Percentiles rank a stretch among this genome's conserved stretches.
phyloP scores from a whole-genome alignment of 805 yeast species.

The Nematodospora valgi region DNA sequence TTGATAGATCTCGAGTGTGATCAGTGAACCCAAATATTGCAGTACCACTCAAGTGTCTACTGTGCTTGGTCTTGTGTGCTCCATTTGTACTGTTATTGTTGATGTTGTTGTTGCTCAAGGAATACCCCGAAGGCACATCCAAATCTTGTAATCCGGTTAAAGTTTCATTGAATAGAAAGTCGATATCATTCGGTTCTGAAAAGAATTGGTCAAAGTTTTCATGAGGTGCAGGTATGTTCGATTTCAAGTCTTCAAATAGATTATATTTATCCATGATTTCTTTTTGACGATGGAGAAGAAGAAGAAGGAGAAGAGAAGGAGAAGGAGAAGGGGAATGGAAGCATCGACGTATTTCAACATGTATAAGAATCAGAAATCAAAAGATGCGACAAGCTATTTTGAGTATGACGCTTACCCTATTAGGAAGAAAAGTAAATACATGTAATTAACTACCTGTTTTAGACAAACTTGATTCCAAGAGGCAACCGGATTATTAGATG shows the following conservation, averaged over 20 bases:
- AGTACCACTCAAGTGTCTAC: constrained; percentile 69
- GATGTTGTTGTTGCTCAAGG: constrained; percentile 7
- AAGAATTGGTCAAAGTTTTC: constrained; percentile 52
- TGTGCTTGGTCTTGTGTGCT: constrained; percentile 36
- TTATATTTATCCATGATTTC: constrained; percentile 1
- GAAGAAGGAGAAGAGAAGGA: background rate
- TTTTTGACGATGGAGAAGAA: background rate
- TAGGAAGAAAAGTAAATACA: too few species aligned
- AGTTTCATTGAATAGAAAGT: constrained; percentile 54
- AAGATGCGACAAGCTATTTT: too few species aligned
- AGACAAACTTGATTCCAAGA: too few species aligned
- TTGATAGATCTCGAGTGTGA: constrained; percentile 60
- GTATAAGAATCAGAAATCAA: too few species aligned
- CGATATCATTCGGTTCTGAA: constrained; percentile 46
- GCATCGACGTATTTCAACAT: too few species aligned
- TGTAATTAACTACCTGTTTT: too few species aligned
- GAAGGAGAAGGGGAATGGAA: too few species aligned
- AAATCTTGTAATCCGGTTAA: constrained; percentile 56
- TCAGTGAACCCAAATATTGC: constrained; percentile 74
- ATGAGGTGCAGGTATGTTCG: constrained; percentile 44
- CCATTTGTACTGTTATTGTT: background rate
- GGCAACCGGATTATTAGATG: too few species aligned
- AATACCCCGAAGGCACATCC: constrained; percentile 54
- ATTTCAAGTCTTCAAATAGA: constrained; percentile 1
- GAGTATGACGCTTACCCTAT: too few species aligned